Conservation (phyloP, 768 basidiomycete species). For the Russula griseocarnosa region DNA sequence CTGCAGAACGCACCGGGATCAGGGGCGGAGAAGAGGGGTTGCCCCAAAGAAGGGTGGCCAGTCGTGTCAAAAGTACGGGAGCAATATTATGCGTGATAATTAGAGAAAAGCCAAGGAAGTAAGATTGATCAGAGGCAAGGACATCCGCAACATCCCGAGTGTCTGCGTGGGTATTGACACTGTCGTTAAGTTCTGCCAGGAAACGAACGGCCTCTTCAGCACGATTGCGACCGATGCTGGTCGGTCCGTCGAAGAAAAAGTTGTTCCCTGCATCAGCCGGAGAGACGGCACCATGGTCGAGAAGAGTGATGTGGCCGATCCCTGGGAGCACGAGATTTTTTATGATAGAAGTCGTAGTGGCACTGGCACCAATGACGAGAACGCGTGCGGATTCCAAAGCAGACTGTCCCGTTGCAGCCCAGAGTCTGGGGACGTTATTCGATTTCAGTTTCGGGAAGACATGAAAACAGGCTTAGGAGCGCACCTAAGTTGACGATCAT, state of each 20-base stretch:
- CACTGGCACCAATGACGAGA: slow-evolving; percentile 74
- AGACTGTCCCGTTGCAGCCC: slow-evolving; percentile 88
- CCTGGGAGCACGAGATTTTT: slow-evolving; percentile 98
- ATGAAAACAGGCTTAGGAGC: slow-evolving; percentile 23
- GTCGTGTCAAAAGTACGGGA: slow-evolving; percentile 47
- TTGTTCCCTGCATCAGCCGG: slow-evolving; percentile 89
- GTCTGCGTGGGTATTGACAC: slow-evolving; percentile 69
- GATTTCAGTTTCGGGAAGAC: slow-evolving; percentile 1
- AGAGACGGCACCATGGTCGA: slow-evolving; percentile 60
- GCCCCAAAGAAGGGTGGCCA: slow-evolving; percentile 67
- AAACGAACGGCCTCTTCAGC: slow-evolving; percentile 75
- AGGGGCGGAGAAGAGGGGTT: slow-evolving; percentile 59
- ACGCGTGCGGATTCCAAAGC: slow-evolving; percentile 83
- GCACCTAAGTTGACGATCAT: slow-evolving; percentile 92
- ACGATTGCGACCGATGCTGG: slow-evolving; percentile 75
- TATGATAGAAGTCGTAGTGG: slow-evolving; percentile 82
- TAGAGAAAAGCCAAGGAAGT: slow-evolving; percentile 63
- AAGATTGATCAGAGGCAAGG: slow-evolving; percentile 51
- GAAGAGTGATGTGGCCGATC: slow-evolving; percentile 91
- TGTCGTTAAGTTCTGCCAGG: slow-evolving; percentile 82
- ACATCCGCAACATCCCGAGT: slow-evolving; percentile 53
- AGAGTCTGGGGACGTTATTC: slow-evolving; percentile 51
- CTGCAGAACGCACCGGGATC: slow-evolving; percentile 76
- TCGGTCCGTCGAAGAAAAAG: slow-evolving; percentile 80
- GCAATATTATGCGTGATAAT: slow-evolving; percentile 83